These are phyloP conservation scores for Chlorencoelia australis DNA, from an alignment of 2,329 filamentous ascomycete genomes.

Conservation along the genomic window DNA sequence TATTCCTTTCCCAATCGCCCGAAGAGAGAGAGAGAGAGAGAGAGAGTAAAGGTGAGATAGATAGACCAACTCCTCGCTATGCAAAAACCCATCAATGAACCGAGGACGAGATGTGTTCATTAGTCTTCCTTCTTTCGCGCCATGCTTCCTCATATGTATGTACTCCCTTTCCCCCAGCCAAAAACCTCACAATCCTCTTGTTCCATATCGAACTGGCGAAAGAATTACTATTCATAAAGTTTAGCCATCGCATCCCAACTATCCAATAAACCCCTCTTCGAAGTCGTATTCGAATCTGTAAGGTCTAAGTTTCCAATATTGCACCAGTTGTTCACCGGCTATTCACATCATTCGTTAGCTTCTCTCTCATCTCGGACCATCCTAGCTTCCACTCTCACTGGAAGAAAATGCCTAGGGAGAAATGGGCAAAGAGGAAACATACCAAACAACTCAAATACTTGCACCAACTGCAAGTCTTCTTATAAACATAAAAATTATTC, in stretches of 20 bases:
- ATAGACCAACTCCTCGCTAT: conserved; percentile 23
- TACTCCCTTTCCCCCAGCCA: no score
- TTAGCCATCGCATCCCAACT: conserved; percentile 17
- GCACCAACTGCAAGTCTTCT: conserved; percentile 77
- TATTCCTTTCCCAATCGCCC: no score
- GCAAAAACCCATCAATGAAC: conserved; percentile 3
- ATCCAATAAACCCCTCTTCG: conserved; percentile 18
- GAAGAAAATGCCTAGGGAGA: neutral
- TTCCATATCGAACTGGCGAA: no score
- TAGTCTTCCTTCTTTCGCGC: no score
- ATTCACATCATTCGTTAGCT: conserved; percentile 45
- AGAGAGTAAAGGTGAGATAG: no score
- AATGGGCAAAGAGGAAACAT: conserved; percentile 37
- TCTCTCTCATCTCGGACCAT: no score
- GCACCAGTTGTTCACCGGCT: conserved; percentile 61
- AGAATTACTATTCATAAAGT: conserved; percentile 12
- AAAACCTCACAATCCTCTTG: neutral
- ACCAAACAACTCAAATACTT: conserved; percentile 91
- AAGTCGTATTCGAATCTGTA: conserved; percentile 12
- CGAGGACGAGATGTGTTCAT: no score
- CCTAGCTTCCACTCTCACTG: no score
- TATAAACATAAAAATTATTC: conserved; percentile 81
- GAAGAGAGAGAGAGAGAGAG: no score
- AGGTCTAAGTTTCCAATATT: conserved; percentile 30
- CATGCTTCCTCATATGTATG: no score